Base-by-base conservation (phyloP, 257 asterid genomes). In the Leonotis leonurus region DNA sequence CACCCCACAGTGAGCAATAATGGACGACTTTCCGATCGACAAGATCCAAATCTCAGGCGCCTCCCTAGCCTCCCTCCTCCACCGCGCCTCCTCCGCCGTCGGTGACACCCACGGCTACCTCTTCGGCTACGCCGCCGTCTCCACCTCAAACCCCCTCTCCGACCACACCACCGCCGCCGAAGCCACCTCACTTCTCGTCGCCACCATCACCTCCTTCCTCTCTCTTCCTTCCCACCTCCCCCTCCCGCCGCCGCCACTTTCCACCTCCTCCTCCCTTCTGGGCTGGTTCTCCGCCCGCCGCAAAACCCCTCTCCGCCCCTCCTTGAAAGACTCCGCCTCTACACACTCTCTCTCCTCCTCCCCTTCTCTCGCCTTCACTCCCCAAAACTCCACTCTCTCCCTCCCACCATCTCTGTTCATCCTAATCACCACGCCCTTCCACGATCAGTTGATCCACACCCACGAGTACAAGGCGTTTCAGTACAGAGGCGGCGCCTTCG, bases 101-200 rank as follows among this genome's bases (percentile, higher is more conserved):
- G 89, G 83, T 1, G 89, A 89, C 76, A 44, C 81, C 65, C 95
- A 90, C 70, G 98, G 96, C 67, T 84, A 78, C 30, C 83, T 90
- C 51, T 82, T 77, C 65, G 98, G 98, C 78, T 73, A 75, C 61
- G 70, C 86, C 64, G 43, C 87, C 16, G 22, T 73, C 73, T 71
- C 90, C 78, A 72, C 83, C 40, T 66, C 80, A 55, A 74, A 61
- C 13, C 20, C 83, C 60, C 85, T 87, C 76, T 73, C 92, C 71
- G 94, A 86, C 56, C 89, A 83, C 71, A 76, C 85, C 24, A 29
- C 79, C 64, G 8, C 77, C 79, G 1, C 71, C 55, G 21, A 75
- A 17, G 7, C 75, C 70, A 11, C 72, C 16, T 53, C 81, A 5
- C 70, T 82, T 11, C 77, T 73, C 65, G 74, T 78, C 58, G 65